Evolutionary conservation across 2,329 filamentous ascomycete genomes (phyloP).

Genomic region (Neophaeococcomyces aloes): DNA sequence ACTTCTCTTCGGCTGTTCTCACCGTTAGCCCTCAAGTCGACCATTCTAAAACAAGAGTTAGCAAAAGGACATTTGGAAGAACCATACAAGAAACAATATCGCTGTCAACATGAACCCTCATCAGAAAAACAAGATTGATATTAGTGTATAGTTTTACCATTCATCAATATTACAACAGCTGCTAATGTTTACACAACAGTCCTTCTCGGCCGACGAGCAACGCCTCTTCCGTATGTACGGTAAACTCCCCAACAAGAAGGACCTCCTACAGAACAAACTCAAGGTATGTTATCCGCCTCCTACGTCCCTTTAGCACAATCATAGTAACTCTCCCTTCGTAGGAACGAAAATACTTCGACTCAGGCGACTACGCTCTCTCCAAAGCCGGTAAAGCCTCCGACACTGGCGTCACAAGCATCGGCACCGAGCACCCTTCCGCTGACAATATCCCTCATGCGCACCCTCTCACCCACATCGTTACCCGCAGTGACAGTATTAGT

Average conservation of each 20-base stretch:
- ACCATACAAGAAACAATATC: background rate
- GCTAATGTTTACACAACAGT: conserved; percentile 45
- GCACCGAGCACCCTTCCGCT: conserved; percentile 85
- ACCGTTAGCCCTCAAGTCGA: background rate
- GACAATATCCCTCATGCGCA: conserved; percentile 89
- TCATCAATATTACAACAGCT: background rate
- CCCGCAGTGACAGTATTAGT: conserved; percentile 32
- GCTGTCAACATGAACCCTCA: conserved; percentile 68
- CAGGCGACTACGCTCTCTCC: conserved; percentile 88
- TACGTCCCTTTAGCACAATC: background rate
- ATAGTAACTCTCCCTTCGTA: conserved; percentile 22
- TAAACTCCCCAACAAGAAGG: conserved; percentile 92
- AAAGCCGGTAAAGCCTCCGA: conserved; percentile 95
- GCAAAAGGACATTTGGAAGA: background rate
- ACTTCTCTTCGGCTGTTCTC: background rate
- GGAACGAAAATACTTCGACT: conserved; percentile 98
- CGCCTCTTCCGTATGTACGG: conserved; percentile 94
- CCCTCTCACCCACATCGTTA: conserved; percentile 42
- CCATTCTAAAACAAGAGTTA: background rate
- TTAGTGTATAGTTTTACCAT: conserved; percentile 46
- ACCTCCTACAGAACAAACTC: conserved; percentile 93
- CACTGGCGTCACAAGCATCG: conserved; percentile 85
- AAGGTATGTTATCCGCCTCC: conserved; percentile 46
- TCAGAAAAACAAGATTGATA: conserved; percentile 96
- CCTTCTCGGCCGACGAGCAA: conserved; percentile 87